These are phyloP conservation scores for Neurospora sublineolata DNA, from an alignment of 495 filamentous ascomycete species.

Conservation along the genomic window DNA sequence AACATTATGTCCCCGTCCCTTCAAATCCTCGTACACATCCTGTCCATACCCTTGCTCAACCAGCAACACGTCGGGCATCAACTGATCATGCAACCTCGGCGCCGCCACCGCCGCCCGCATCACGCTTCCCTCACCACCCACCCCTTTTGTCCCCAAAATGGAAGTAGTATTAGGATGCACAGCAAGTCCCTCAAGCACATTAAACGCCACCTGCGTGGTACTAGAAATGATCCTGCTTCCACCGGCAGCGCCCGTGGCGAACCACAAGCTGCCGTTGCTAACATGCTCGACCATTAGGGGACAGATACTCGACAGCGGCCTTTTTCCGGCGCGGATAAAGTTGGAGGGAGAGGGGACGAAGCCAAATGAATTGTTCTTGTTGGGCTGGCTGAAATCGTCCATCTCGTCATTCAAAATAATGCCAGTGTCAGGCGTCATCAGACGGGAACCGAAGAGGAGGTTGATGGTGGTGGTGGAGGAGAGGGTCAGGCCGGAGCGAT, in stretches of 20 bases:
- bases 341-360: constrained; percentile 70
- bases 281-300: constrained; percentile 59
- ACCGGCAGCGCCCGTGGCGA: constrained; percentile 67
- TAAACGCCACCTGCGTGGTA: constrained; percentile 63
- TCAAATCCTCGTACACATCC: constrained; percentile 52
- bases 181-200: constrained; percentile 46
- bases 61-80: constrained; percentile 53
- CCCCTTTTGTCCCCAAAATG: background rate
- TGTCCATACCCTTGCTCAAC: constrained; percentile 68
- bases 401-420: constrained; percentile 83
- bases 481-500: constrained; percentile 57
- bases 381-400: constrained; percentile 84
- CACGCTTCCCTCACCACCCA: constrained; percentile 32
- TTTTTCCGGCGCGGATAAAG: constrained; percentile 69
- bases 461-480: constrained; percentile 76
- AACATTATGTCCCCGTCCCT: constrained; percentile 56
- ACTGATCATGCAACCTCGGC: constrained; percentile 73
- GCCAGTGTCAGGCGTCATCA: constrained; percentile 70
- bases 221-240: constrained; percentile 83
- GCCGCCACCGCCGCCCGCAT: constrained; percentile 49
- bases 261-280: constrained; percentile 52
- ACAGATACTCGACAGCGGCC: constrained; percentile 69
- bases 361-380: constrained; percentile 64
- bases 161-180: background rate
- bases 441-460: constrained; percentile 62